A percentile compares a stretch with the other conserved stretches of the same genome.
phyloP scores from a whole-genome alignment of 768 basidiomycete species.

The Pleurotus giganteus region DNA sequence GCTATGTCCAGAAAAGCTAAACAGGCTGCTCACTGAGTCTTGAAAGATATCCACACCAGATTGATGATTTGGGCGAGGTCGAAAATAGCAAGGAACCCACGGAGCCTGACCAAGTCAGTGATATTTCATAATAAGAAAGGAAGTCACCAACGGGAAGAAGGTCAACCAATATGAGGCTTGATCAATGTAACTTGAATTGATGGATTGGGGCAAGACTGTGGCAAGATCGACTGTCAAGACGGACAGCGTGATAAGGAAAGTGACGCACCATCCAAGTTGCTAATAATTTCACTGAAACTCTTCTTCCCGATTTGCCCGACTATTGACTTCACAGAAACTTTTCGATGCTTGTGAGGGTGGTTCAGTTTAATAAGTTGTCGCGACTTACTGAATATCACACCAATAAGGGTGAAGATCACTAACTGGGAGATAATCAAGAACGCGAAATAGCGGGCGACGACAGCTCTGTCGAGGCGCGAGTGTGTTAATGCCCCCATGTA shows the following conservation, averaged over 20 bases:
- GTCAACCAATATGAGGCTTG: constrained; percentile 93
- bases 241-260: neutral
- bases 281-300: constrained; percentile 45
- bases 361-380: neutral
- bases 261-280: constrained; percentile 43
- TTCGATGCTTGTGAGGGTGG: neutral
- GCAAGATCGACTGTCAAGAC: neutral
- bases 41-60: constrained; percentile 80
- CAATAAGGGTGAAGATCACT: constrained; percentile 90
- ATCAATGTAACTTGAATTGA: constrained; percentile 87
- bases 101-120: constrained; percentile 50
- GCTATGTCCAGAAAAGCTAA: neutral
- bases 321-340: constrained; percentile 43
- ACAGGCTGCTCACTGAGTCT: constrained; percentile 58
- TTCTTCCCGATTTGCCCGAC: constrained; percentile 40
- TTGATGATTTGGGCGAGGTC: constrained; percentile 96
- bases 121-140: neutral
- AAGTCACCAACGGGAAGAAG: constrained; percentile 78
- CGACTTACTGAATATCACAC: constrained; percentile 81
- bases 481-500: constrained; percentile 64
- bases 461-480: constrained; percentile 84
- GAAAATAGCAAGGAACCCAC: constrained; percentile 93
- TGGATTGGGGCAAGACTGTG: constrained; percentile 62
- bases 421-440: constrained; percentile 95
- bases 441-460: constrained; percentile 88